phyloP scores from a whole-genome alignment of 2,329 filamentous ascomycete species.

The Apiospora koreana region DNA sequence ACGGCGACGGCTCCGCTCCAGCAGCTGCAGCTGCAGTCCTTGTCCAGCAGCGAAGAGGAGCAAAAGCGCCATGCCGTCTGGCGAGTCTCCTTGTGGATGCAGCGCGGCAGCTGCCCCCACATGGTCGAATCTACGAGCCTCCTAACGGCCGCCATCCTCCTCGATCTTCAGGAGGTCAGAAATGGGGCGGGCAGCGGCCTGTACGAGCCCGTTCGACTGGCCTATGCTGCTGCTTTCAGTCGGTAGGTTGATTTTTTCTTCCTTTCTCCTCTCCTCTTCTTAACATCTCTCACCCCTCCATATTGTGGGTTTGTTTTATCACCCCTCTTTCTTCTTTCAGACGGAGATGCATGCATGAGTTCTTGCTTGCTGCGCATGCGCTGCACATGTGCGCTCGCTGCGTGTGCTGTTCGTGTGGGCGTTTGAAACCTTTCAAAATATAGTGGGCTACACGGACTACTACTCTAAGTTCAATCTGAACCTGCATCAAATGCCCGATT shows the following conservation, averaged over 20 bases:
- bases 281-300: background rate
- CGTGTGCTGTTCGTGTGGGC: background rate
- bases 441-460: background rate
- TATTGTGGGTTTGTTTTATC: background rate
- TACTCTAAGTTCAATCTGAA: background rate
- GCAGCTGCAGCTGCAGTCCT: constrained; percentile 14
- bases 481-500: background rate
- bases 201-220: constrained; percentile 63
- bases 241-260: constrained; percentile 49
- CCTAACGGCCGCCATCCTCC: constrained; percentile 67
- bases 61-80: constrained; percentile 53
- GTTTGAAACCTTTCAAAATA: background rate
- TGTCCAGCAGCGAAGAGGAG: constrained; percentile 14
- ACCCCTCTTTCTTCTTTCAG: background rate
- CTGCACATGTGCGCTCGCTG: background rate
- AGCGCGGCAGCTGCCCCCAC: constrained; percentile 74
- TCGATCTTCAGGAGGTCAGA: constrained; percentile 51
- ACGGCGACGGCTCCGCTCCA: background rate
- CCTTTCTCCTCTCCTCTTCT: background rate
- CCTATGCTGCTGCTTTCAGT: constrained; percentile 75
- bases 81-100: constrained; percentile 68
- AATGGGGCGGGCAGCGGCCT: constrained; percentile 33
- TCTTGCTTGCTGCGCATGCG: background rate
- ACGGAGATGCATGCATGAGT: background rate
- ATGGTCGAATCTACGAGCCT: constrained; percentile 78